Percentiles rank a stretch among this genome's conserved stretches.
Evolutionary conservation across 805 yeast species (phyloP).

Genomic region (Cyberlindnera amylophila): DNA sequence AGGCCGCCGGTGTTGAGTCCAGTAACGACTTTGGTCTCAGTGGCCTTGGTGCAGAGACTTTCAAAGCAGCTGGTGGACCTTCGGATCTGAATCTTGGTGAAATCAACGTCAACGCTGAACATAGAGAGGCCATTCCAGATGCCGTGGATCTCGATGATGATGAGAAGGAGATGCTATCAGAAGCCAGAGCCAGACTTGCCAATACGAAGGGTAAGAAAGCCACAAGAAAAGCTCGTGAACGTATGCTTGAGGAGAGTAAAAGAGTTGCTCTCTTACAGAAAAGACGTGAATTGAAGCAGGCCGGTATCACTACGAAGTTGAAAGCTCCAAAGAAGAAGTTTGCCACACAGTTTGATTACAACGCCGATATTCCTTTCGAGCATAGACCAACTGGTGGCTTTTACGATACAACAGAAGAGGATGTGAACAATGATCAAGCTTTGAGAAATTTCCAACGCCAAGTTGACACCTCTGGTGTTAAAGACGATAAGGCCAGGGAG

Average conservation of each 20-base stretch:
- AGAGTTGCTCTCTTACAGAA: conserved; percentile 74
- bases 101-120: conserved; percentile 68
- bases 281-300: conserved; percentile 75
- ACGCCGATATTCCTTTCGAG: conserved; percentile 79
- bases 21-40: conserved; percentile 34
- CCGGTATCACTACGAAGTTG: conserved; percentile 57
- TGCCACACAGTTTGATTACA: conserved; percentile 70
- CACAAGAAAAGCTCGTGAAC: conserved; percentile 80
- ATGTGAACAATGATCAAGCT: conserved; percentile 34
- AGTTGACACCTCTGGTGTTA: conserved; percentile 44
- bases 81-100: conserved; percentile 44
- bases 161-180: conserved; percentile 89
- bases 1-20: conserved; percentile 26
- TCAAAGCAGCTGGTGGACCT: conserved; percentile 35
- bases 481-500: conserved; percentile 31
- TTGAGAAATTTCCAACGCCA: conserved; percentile 39
- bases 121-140: conserved; percentile 79
- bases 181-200: conserved; percentile 87
- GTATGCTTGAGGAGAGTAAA: conserved; percentile 74
- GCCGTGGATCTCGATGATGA: conserved; percentile 78
- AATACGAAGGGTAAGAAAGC: conserved; percentile 95
- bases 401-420: conserved; percentile 66
- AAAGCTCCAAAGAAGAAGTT: conserved; percentile 49
- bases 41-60: conserved; percentile 52
- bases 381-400: conserved; percentile 62